A percentile compares a stretch with the other conserved stretches of the same genome.
Conservation (phyloP, 2,329 filamentous ascomycete species). For the Aspergillus nomiae region DNA sequence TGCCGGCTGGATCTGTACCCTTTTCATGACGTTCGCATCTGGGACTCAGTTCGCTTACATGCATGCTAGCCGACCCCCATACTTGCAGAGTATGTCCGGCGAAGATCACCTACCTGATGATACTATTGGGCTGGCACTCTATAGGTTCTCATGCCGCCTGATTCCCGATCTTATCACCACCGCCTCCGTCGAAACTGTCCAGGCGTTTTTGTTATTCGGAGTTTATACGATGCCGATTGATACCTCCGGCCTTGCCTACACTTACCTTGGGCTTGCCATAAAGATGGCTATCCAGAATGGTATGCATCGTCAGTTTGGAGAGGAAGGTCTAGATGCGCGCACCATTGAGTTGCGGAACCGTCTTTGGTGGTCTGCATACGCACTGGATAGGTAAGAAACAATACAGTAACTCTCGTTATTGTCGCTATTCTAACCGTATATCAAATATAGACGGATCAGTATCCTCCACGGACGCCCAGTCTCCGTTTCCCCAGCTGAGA, state of each 20-base stretch:
- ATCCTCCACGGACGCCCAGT: conserved; percentile 55
- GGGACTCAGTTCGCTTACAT: conserved; percentile 41
- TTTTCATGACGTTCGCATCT: conserved; percentile 39
- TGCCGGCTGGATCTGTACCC: conserved; percentile 32
- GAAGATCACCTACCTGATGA: conserved; percentile 41
- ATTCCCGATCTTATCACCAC: conserved; percentile 57
- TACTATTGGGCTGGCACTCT: conserved; percentile 54
- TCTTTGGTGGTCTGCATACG: conserved; percentile 57
- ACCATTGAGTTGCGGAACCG: conserved; percentile 53
- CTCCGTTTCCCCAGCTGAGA: conserved; percentile 51
- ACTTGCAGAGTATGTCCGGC: conserved; percentile 3
- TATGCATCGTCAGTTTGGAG: conserved; percentile 50
- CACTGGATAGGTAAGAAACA: conserved; percentile 49
- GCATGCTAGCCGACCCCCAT: conserved; percentile 21
- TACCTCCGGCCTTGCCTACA: conserved; percentile 54
- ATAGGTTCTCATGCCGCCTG: conserved; percentile 53
- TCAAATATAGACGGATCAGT: conserved; percentile 46
- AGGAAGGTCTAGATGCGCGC: conserved; percentile 36
- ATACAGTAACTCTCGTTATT: background rate
- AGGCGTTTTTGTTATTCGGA: conserved; percentile 45
- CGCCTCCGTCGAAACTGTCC: conserved; percentile 56
- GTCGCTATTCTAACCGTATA: background rate
- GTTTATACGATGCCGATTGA: conserved; percentile 50
- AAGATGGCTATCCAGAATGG: conserved; percentile 59
- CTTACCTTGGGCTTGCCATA: conserved; percentile 54